Base-by-base conservation (phyloP, 208 protist species). In the Leishmania major region DNA sequence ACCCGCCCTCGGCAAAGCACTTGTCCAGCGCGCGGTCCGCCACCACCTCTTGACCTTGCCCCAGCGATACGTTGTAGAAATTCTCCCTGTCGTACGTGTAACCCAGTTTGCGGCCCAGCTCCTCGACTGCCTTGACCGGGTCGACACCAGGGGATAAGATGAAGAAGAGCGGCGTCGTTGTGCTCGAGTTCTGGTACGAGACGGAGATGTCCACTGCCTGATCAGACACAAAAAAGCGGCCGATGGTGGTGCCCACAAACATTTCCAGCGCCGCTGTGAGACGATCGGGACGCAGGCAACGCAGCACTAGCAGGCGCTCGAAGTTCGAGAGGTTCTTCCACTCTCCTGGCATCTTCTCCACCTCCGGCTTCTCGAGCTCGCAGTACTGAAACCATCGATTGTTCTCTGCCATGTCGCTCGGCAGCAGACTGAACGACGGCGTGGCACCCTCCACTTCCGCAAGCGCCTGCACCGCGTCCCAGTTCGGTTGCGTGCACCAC, bases 101-200 rank as follows among this genome's bases (percentile, higher is more conserved):
- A 43, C 98, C 98, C 43, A 99, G 78, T 85, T 99, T 98, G 70
- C 95, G 91, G 53, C 98, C 99, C 8, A 99, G 92, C 72, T 94
- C 90, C 84, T 99, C 98, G 47, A 99, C 93, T 66, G 96, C 89
- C 80, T 98, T 96, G 71, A 99, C 94, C 17, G 99, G 99, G 86
- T 99, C 99, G 40, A 99, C 98, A 90, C 99, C 99, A 71, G 99
- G 97, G 8, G 99, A 99, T 60, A 99, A 94, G 76, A 99, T 99
- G 90, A 99, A 99, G 96, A 99, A 99, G 43, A 99, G 90, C 55
- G 99, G 98, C 51, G 98, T 99, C 37, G 91, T 95, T 5, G 96
- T 92, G 72, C 90, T 96, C 22, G 97, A 97, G 86, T 99, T 99
- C 66, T 94, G 85, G 89, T 98, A 99, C 55, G 98, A 99, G 19